A percentile compares a stretch with the other conserved stretches of the same genome.
Evolutionary conservation across 768 basidiomycete genomes (phyloP).

Genomic region (Lyophyllum shimeji): DNA sequence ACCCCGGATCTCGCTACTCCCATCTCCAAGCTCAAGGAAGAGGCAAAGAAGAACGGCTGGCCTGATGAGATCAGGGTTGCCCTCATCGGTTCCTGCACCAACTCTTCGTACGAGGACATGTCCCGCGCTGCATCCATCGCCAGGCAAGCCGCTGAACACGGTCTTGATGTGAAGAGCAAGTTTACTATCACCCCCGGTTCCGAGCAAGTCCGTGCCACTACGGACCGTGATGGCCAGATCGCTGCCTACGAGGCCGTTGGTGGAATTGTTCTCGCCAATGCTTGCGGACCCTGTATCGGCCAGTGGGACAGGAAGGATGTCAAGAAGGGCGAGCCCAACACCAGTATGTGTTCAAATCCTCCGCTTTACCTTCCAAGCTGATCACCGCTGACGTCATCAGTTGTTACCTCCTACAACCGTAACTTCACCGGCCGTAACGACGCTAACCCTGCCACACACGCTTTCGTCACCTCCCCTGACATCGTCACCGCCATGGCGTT

Average conservation of each 20-base stretch:
- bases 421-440: slow-evolving; percentile 99
- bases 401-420: slow-evolving; percentile 99
- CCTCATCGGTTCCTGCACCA: slow-evolving; percentile 99
- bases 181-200: slow-evolving; percentile 99
- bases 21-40: slow-evolving; percentile 90
- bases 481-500: slow-evolving; percentile 97
- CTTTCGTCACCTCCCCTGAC: slow-evolving; percentile 92
- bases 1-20: slow-evolving; percentile 99
- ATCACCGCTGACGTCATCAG: slow-evolving; percentile 33
- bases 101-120: slow-evolving; percentile 99
- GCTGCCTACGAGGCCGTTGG: slow-evolving; percentile 84
- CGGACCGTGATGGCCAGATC: slow-evolving; percentile 94
- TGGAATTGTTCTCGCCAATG: slow-evolving; percentile 94
- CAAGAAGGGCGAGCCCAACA: slow-evolving; percentile 95
- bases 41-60: slow-evolving; percentile 95
- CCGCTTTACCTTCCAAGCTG: slow-evolving; percentile 1
- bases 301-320: slow-evolving; percentile 99
- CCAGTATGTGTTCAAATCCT: slow-evolving; percentile 56
- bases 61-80: slow-evolving; percentile 96
- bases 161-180: slow-evolving; percentile 85
- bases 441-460: slow-evolving; percentile 98
- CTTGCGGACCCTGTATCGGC: slow-evolving; percentile 98
- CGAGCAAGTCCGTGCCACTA: slow-evolving; percentile 97
- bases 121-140: slow-evolving; percentile 95
- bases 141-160: slow-evolving; percentile 83